phyloP scores from a whole-genome alignment of 345 rosid species.

The Passiflora organensis region DNA sequence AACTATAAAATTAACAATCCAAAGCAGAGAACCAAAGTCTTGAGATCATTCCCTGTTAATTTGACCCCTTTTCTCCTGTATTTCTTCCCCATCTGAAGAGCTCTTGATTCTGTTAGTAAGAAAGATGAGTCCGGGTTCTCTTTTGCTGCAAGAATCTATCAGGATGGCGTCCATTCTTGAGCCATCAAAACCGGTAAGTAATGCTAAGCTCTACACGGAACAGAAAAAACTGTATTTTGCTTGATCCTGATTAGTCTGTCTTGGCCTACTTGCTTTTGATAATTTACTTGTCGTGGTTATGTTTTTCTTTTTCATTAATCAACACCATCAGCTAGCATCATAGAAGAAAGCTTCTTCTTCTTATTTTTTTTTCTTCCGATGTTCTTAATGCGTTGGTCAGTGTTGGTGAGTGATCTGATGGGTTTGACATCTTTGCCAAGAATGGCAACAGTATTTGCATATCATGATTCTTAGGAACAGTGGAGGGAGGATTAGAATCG shows the following conservation, averaged over 20 bases:
- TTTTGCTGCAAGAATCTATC: constrained; percentile 57
- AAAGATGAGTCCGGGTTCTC: constrained; percentile 36
- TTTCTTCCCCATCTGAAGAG: background rate
- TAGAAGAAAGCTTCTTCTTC: too few species aligned
- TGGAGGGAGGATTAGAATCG: background rate
- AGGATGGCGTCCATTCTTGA: constrained; percentile 64
- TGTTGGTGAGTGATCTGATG: too few species aligned
- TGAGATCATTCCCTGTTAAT: background rate
- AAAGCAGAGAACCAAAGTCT: background rate
- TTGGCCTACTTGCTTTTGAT: too few species aligned
- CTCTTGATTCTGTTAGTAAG: too few species aligned
- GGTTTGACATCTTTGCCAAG: too few species aligned
- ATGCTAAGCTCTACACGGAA: background rate
- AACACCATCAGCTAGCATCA: too few species aligned
- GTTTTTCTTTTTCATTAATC: background rate
- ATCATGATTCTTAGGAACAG: too few species aligned
- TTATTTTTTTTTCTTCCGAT: too few species aligned
- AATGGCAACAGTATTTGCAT: background rate
- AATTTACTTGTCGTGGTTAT: background rate
- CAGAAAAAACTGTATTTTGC: too few species aligned
- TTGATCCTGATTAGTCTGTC: too few species aligned
- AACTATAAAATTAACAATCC: background rate
- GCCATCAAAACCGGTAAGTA: constrained; percentile 54
- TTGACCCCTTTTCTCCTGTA: background rate
- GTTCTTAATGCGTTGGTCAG: too few species aligned